These are phyloP conservation scores for Penicillium chermesinum DNA, from an alignment of 495 filamentous ascomycete genomes.

Conservation along the genomic window DNA sequence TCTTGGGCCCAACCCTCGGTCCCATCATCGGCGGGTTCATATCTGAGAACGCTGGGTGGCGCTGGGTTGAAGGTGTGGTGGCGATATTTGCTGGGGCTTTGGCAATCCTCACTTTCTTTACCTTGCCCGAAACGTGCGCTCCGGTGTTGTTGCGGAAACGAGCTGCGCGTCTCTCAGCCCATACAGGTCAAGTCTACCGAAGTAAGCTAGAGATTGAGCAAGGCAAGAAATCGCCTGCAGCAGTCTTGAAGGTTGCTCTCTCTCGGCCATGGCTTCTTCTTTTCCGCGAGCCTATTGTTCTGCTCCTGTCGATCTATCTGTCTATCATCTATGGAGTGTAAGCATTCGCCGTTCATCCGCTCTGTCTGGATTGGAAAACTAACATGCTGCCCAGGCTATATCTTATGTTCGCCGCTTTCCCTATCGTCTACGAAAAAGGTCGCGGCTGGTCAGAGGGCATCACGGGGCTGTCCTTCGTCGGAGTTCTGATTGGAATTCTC, in stretches of 20 bases:
- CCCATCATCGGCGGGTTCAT: slow-evolving; percentile 49
- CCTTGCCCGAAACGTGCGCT: slow-evolving; percentile 54
- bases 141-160: slow-evolving; percentile 50
- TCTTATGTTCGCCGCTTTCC: slow-evolving; percentile 62
- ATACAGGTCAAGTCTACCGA: slow-evolving; percentile 47
- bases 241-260: slow-evolving; percentile 35
- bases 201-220: slow-evolving; percentile 41
- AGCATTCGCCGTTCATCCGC: no score
- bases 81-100: slow-evolving; percentile 8
- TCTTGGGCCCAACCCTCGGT: slow-evolving; percentile 53
- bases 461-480: slow-evolving; percentile 5
- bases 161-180: slow-evolving; percentile 39
- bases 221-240: slow-evolving; percentile 14
- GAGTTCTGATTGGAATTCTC: slow-evolving; percentile 43
- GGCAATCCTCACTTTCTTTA: slow-evolving; percentile 28
- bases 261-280: slow-evolving; percentile 11
- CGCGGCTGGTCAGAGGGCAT: slow-evolving; percentile 35
- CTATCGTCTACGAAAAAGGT: slow-evolving; percentile 44
- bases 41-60: slow-evolving; percentile 47
- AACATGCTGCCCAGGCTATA: slow-evolving; percentile 45
- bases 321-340: slow-evolving; percentile 50
- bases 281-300: slow-evolving; percentile 44
- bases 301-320: slow-evolving; percentile 54
- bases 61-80: slow-evolving; percentile 23
- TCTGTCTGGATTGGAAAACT: no score